Base-by-base conservation (phyloP, 768 basidiomycete genomes). In the Lactarius trivialis region DNA sequence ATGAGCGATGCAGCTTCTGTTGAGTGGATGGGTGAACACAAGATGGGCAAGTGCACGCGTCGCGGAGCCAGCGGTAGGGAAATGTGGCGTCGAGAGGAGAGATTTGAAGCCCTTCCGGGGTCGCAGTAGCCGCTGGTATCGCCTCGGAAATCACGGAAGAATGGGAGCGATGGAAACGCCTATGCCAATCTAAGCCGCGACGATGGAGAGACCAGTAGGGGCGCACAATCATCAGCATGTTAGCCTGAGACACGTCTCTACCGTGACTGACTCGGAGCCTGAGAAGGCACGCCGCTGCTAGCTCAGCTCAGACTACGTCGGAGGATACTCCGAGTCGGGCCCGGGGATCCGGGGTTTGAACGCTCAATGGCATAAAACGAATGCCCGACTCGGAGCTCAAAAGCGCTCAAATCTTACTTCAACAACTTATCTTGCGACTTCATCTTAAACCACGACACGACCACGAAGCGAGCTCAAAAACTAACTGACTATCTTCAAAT, bases 11-110 rank as follows among this genome's bases (percentile, higher is more conserved):
- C 0, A 93, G 76, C 68, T 91, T 91, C 73, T 98, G 95, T 3
- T 73, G 76, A 0, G 88, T 93, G 4, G 85, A 81, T 0, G 90
- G 86, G 67, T 97, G 90, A 9, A 95, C 72, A 65, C 89, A 94
- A 2, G 75, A 68, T 0, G 82, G 74, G 45, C 88, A 92, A 60
- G 82, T 83, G 67, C 93, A 97, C 0, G 89, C 82, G 69, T 98
- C 94, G 26, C 93, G 85, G 11, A 98, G 81, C 86, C 91, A 94
- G 58, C 84, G 73, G 68, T 82, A 85, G 0, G 89, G 81, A 66
- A 91, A 84, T 11, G 73, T 70, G 30, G 77, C 67, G 21, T 76
- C 74, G 12, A 85, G 71, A 0, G 76, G 51, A 6, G 61, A 54
- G n/a, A 71, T 51, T 4, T 32, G 24, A 37, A 64, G 58, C 28